These are phyloP conservation scores for Pyrenophora seminiperda DNA, from an alignment of 2,329 filamentous ascomycete genomes.

Conservation along the genomic window DNA sequence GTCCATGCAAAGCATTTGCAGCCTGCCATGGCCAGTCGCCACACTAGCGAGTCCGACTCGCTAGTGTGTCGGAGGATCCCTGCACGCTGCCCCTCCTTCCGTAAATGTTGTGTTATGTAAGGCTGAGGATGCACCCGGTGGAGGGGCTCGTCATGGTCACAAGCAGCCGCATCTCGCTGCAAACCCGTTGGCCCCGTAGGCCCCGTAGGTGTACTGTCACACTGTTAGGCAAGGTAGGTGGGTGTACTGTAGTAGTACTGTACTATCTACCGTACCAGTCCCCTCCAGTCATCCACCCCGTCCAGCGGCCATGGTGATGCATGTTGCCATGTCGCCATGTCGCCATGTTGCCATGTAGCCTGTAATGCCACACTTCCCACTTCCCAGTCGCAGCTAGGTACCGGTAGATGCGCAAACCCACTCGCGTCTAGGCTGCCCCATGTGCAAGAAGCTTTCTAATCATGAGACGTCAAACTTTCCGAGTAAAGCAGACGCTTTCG, in stretches of 20 bases:
- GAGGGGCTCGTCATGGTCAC: constrained; percentile 19
- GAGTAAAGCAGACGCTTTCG: constrained; percentile 13
- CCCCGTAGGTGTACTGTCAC: neutral
- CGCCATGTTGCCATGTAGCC: neutral
- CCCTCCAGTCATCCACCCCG: no score
- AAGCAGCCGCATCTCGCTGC: constrained; percentile 19
- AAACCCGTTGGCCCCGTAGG: constrained; percentile 12
- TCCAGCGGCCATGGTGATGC: no score
- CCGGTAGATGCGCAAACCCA: constrained; percentile 1
- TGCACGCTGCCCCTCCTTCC: constrained; percentile 23
- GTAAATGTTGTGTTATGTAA: constrained; percentile 19
- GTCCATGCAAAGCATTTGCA: no score
- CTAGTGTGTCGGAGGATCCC: constrained; percentile 18
- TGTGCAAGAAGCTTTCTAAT: constrained; percentile 11
- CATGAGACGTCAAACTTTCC: constrained; percentile 3
- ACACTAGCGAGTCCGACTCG: no score
- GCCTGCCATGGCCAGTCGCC: neutral
- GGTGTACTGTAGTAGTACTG: no score
- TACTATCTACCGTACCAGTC: no score
- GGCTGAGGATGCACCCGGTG: constrained; percentile 26
- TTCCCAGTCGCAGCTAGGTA: neutral
- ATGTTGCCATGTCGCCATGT: no score
- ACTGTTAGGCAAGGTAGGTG: no score
- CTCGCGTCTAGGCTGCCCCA: neutral
- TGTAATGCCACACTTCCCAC: neutral